These are phyloP conservation scores for Xylaria sp. DNA, from an alignment of 2,329 filamentous ascomycete genomes.

Conservation along the genomic window DNA sequence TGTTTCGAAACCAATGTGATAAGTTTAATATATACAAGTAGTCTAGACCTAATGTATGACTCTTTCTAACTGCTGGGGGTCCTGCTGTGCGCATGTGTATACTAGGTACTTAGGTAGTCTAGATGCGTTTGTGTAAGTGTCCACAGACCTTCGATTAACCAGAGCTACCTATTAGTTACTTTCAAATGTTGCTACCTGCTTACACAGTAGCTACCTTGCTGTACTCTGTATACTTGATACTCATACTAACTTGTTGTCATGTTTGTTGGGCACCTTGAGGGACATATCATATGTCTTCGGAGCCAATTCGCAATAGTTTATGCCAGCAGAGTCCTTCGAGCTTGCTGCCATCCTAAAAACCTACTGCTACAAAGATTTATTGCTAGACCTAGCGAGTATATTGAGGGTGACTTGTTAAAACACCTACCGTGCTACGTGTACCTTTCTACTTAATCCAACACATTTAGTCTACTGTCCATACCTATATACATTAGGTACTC, in stretches of 20 bases:
- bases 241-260: neutral
- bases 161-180: neutral
- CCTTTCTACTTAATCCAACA: neutral
- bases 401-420: neutral
- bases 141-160: neutral
- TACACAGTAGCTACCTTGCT: too few species aligned
- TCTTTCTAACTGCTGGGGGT: conserved; percentile 1
- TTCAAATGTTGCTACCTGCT: neutral
- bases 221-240: neutral
- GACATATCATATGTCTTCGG: neutral
- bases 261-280: conserved; percentile 1
- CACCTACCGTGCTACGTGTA: neutral
- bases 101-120: neutral
- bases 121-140: neutral
- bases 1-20: neutral
- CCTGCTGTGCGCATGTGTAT: neutral
- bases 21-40: neutral
- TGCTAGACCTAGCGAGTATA: too few species aligned
- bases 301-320: neutral
- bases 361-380: neutral
- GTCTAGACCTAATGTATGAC: conserved; percentile 14
- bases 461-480: neutral
- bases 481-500: neutral
- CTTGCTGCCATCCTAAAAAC: neutral
- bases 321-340: neutral